Evolutionary conservation across 441 rosid species (phyloP).

Genomic region (Pelargonium myrrhifolium): DNA sequence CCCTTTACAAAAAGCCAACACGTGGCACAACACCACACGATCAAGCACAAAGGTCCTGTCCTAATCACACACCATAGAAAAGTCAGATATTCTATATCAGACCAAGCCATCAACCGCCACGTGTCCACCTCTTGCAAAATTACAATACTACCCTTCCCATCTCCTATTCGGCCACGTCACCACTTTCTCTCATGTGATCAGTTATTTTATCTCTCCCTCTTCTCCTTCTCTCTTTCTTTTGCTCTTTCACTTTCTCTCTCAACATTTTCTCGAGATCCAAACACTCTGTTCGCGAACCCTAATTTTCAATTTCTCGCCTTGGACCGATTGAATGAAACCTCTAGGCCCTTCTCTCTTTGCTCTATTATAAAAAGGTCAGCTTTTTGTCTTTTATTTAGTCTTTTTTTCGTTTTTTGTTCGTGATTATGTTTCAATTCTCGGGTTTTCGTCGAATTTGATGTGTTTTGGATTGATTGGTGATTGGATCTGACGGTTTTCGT

Average conservation of each 20-base stretch:
- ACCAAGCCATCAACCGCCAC: conserved; percentile 20
- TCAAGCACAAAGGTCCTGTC: too few relatives aligned
- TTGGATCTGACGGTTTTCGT: conserved; percentile 24
- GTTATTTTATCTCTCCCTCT: conserved; percentile 20
- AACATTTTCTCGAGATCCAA: conserved; percentile 30
- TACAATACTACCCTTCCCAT: conserved; percentile 7
- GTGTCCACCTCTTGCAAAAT: conserved; percentile 7
- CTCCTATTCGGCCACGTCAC: conserved; percentile 14
- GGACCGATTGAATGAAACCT: background rate
- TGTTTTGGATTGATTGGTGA: conserved; percentile 16
- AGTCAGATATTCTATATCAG: conserved; percentile 21
- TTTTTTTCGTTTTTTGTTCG: background rate
- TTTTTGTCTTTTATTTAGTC: background rate
- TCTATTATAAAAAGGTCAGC: background rate
- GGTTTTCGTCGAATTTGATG: background rate
- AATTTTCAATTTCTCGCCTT: background rate
- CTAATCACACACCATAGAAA: background rate
- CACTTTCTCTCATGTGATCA: conserved; percentile 24
- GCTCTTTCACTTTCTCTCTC: conserved; percentile 10
- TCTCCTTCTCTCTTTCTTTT: conserved; percentile 7
- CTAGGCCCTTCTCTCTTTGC: background rate
- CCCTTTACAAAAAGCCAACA: conserved; percentile 10
- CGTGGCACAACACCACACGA: conserved; percentile 17
- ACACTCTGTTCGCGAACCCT: background rate
- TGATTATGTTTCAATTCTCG: background rate